phyloP scores from a whole-genome alignment of 164 flowering plant genomes.

The Santalum album region DNA sequence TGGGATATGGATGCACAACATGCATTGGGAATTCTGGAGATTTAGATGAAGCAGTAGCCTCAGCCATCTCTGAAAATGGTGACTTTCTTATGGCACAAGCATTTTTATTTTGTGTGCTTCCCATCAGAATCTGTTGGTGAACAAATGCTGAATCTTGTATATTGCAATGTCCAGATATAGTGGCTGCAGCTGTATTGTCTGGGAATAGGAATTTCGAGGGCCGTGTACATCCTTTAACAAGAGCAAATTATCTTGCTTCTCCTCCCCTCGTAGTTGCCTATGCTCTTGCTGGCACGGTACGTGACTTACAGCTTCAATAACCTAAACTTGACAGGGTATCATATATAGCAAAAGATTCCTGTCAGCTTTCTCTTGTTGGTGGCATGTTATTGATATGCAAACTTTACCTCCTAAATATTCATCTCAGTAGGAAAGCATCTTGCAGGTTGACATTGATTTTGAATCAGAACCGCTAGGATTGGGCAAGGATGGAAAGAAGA shows the following conservation, averaged over 20 bases:
- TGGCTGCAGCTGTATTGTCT: constrained; percentile 5
- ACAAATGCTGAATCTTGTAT: neutral
- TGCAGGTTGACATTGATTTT: constrained; percentile 7
- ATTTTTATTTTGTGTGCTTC: neutral
- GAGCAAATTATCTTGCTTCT: constrained; percentile 5
- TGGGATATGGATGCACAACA: constrained; percentile 5
- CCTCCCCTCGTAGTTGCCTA: constrained; percentile 5
- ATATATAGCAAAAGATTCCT: too few species aligned
- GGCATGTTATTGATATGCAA: neutral
- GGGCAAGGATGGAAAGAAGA: constrained; percentile 3
- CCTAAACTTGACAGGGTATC: too few species aligned
- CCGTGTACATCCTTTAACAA: constrained; percentile 6
- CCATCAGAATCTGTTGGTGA: neutral
- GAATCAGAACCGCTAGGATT: neutral
- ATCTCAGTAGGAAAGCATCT: neutral
- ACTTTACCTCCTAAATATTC: neutral
- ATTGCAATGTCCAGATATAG: neutral
- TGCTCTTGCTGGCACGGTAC: constrained; percentile 7
- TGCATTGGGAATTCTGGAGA: constrained; percentile 6
- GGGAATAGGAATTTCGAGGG: constrained; percentile 8
- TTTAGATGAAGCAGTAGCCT: constrained; percentile 4
- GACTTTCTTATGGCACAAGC: neutral
- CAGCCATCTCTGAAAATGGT: constrained; percentile 4
- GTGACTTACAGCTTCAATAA: neutral
- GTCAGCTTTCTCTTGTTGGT: neutral